These are phyloP conservation scores for Elsinoe perseae DNA, from an alignment of 2,329 filamentous ascomycete genomes.

Conservation along the genomic window DNA sequence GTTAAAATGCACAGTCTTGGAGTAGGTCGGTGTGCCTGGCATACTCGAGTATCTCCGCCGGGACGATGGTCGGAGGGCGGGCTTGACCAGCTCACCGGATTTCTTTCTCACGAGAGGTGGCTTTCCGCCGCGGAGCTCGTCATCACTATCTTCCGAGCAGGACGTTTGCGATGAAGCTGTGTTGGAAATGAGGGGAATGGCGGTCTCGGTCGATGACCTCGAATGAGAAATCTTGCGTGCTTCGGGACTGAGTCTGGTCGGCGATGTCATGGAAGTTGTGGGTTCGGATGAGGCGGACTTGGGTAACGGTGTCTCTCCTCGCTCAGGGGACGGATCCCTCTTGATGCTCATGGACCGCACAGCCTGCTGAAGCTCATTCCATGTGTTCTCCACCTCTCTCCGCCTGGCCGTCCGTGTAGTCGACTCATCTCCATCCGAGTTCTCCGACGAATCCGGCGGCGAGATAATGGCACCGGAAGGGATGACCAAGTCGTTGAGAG, in stretches of 20 bases:
- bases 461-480: constrained; percentile 81
- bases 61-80: constrained; percentile 75
- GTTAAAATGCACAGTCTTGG: constrained; percentile 97
- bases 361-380: constrained; percentile 68
- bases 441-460: constrained; percentile 74
- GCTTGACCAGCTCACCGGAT: constrained; percentile 91
- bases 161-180: constrained; percentile 38
- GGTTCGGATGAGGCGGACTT: constrained; percentile 29
- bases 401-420: constrained; percentile 28
- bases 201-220: constrained; percentile 51
- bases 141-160: constrained; percentile 38
- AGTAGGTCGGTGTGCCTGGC: constrained; percentile 92
- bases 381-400: constrained; percentile 37
- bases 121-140: constrained; percentile 44
- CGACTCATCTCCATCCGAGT: constrained; percentile 74
- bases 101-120: constrained; percentile 97
- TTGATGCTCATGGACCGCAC: constrained; percentile 70
- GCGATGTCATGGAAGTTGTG: constrained; percentile 27
- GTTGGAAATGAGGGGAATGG: constrained; percentile 40
- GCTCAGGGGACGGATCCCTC: constrained; percentile 50
- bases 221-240: constrained; percentile 56
- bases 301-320: constrained; percentile 21
- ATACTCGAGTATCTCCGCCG: constrained; percentile 83
- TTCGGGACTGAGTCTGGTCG: constrained; percentile 41
- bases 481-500: constrained; percentile 66